These are phyloP conservation scores for Wickerhamiella siamensis DNA, from an alignment of 805 yeast species.

Conservation along the genomic window DNA sequence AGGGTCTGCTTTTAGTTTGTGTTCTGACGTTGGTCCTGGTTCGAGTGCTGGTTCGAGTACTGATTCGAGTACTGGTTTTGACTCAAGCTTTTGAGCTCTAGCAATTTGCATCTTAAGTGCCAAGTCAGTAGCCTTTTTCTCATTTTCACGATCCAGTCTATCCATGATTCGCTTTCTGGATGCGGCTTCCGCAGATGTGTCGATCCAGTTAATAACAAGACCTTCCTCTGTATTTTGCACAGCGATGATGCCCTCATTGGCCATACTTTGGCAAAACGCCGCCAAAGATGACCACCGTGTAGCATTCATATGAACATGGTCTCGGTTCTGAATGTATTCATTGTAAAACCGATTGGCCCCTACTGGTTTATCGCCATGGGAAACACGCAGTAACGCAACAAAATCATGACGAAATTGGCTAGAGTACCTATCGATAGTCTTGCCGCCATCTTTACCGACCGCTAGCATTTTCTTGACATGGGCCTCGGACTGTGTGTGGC, in stretches of 20 bases:
- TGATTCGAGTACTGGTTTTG: no score
- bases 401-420: constrained; percentile 49
- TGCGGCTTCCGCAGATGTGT: constrained; percentile 15
- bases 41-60: no score
- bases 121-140: neutral
- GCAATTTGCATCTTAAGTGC: neutral
- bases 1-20: no score
- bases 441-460: constrained; percentile 30
- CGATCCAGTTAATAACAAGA: constrained; percentile 37
- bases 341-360: constrained; percentile 81
- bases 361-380: constrained; percentile 70
- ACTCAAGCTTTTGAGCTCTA: no score
- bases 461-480: constrained; percentile 48
- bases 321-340: constrained; percentile 67
- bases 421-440: constrained; percentile 42
- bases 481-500: constrained; percentile 71
- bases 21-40: no score
- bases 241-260: constrained; percentile 38
- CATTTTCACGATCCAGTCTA: neutral
- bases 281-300: constrained; percentile 66
- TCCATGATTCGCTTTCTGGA: neutral
- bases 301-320: constrained; percentile 83
- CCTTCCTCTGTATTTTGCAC: constrained; percentile 33
- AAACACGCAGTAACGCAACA: constrained; percentile 40
- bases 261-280: constrained; percentile 49